Percentiles rank a stretch among this genome's conserved stretches.
Evolutionary conservation across 176 grass and related monocot genomes (phyloP).

Genomic region (Carex kokanica): DNA sequence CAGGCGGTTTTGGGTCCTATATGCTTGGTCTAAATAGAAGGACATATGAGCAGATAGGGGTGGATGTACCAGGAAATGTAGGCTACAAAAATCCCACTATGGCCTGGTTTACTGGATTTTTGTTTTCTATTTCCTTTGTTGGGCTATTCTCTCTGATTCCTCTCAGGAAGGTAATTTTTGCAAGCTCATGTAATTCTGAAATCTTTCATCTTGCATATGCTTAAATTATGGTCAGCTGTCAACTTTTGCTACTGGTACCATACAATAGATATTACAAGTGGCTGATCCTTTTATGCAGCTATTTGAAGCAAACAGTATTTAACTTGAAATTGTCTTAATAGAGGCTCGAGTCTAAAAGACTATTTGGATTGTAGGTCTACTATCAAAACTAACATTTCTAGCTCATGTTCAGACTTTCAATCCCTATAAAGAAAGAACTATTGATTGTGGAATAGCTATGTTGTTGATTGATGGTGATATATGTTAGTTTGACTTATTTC

Average conservation of each 20-base stretch:
- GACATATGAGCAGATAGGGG: constrained; percentile 75
- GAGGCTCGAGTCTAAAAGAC: background rate
- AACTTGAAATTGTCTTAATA: background rate
- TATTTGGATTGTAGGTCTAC: background rate
- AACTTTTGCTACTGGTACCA: background rate
- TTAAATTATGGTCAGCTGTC: background rate
- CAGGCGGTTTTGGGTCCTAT: constrained; percentile 91
- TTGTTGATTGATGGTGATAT: too few species aligned
- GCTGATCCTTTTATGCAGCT: background rate
- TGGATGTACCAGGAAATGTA: constrained; percentile 65
- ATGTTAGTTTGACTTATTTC: too few species aligned
- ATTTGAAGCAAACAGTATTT: background rate
- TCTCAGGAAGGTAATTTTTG: constrained; percentile 67
- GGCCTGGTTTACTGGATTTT: constrained; percentile 93
- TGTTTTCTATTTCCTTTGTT: constrained; percentile 71
- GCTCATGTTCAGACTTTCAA: too few species aligned
- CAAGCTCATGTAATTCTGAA: background rate
- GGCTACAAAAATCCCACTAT: constrained; percentile 90
- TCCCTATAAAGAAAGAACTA: too few species aligned
- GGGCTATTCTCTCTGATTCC: constrained; percentile 74
- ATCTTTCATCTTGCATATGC: background rate
- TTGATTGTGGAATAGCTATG: too few species aligned
- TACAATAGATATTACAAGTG: background rate
- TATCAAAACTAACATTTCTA: background rate
- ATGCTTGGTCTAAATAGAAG: constrained; percentile 75